phyloP scores from a whole-genome alignment of 169 alveolate species.

The Eimeria maxima region DNA sequence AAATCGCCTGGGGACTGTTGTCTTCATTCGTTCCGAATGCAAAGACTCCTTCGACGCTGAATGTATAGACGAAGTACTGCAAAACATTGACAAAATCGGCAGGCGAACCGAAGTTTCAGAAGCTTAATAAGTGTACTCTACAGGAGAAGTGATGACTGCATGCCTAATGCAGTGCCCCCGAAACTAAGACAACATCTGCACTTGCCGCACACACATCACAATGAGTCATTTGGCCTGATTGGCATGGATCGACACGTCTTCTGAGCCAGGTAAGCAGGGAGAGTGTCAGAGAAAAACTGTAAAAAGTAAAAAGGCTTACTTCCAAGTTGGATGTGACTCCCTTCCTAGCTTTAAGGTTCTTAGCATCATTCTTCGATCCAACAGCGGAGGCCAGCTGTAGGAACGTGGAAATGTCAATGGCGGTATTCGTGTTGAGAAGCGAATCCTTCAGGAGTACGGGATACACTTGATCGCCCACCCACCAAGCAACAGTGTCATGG shows the following conservation, averaged over 20 bases:
- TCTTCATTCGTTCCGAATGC: slow-evolving; percentile 77
- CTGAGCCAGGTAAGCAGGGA: not conserved
- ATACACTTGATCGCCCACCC: slow-evolving; percentile 83
- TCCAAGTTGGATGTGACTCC: slow-evolving; percentile 36
- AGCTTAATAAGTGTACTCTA: not conserved
- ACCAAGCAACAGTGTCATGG: slow-evolving; percentile 86
- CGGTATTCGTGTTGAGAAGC: slow-evolving; percentile 87
- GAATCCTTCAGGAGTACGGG: slow-evolving; percentile 89
- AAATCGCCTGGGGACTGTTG: slow-evolving; percentile 62
- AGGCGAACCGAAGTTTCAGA: not conserved
- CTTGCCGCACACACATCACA: no score
- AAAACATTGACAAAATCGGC: not conserved
- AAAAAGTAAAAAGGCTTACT: not conserved
- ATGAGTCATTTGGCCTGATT: not conserved
- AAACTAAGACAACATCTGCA: not conserved
- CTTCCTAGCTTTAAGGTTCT: not conserved
- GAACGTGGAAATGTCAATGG: slow-evolving; percentile 89
- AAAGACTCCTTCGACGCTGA: slow-evolving; percentile 65
- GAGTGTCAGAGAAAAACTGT: not conserved
- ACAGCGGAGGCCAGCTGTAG: slow-evolving; percentile 18
- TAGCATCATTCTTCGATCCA: not conserved
- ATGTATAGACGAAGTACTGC: slow-evolving; percentile 80
- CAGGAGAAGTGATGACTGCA: not conserved
- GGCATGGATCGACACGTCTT: not conserved
- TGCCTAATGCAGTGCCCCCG: not conserved